Evolutionary conservation across 2,329 filamentous ascomycete species (phyloP).

Genomic region (Sclerotiophoma versabilis): DNA sequence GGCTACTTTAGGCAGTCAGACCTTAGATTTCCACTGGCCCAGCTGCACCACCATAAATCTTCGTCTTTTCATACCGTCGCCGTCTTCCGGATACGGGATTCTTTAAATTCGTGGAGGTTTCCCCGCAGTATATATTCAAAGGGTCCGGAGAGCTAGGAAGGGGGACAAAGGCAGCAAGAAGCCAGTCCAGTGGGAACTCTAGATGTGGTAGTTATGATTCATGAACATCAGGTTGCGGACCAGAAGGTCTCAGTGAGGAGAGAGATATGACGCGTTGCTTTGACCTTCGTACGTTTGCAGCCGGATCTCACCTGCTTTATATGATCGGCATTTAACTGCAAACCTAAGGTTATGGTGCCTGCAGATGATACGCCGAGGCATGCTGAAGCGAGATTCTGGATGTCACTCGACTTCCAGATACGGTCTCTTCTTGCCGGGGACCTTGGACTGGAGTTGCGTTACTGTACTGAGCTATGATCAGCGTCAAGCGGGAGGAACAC

Average conservation of each 20-base stretch:
- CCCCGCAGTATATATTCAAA: not conserved
- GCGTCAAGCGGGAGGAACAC: conserved; percentile 6
- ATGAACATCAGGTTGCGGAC: not conserved
- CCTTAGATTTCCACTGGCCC: not conserved
- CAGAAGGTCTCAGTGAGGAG: not conserved
- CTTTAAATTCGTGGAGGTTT: not conserved
- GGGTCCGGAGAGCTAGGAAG: too few relatives aligned
- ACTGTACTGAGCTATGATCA: conserved; percentile 13
- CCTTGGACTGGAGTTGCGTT: not conserved
- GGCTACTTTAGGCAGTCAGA: conserved; percentile 1
- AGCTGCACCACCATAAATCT: conserved; percentile 13
- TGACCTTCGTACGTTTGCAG: conserved; percentile 9
- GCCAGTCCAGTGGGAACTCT: not conserved
- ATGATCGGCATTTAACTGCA: not conserved
- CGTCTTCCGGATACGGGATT: not conserved
- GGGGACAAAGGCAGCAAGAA: not conserved
- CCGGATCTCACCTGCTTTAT: not conserved
- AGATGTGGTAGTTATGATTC: not conserved
- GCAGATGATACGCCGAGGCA: not conserved
- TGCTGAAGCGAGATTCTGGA: not conserved
- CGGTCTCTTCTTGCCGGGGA: not conserved
- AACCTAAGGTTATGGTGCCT: not conserved
- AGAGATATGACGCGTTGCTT: conserved; percentile 5
- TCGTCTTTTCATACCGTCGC: not conserved
- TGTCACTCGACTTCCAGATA: conserved; percentile 9